Percentiles rank a stretch among this genome's conserved stretches.
Evolutionary conservation across 805 yeast genomes (phyloP).

Genomic region (Komagataella mondaviorum): DNA sequence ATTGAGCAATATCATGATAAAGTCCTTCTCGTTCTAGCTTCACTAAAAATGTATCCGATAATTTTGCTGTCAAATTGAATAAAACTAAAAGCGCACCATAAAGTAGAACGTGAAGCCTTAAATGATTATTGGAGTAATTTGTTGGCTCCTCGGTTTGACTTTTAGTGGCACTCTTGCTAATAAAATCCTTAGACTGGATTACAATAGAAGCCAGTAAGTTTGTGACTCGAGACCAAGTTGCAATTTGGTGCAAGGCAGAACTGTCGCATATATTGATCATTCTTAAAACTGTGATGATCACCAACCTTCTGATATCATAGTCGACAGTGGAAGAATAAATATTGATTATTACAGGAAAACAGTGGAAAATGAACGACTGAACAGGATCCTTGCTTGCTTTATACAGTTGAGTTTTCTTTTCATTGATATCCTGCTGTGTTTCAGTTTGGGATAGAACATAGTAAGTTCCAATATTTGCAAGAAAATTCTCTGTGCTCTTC

Average conservation of each 20-base stretch:
- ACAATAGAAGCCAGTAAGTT: slow-evolving; percentile 46
- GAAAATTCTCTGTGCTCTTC: neutral
- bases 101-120: slow-evolving; percentile 26
- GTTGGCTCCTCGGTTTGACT: slow-evolving; percentile 5
- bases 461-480: slow-evolving; percentile 15
- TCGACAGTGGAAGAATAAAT: slow-evolving; percentile 67
- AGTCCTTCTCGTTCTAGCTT: slow-evolving; percentile 64
- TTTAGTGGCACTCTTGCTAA: slow-evolving; percentile 7
- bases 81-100: slow-evolving; percentile 39
- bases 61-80: slow-evolving; percentile 25
- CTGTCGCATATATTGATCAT: slow-evolving; percentile 15
- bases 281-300: slow-evolving; percentile 39
- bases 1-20: slow-evolving; percentile 30
- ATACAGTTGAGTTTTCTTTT: slow-evolving; percentile 18
- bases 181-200: slow-evolving; percentile 31
- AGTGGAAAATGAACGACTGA: slow-evolving; percentile 23
- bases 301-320: slow-evolving; percentile 43
- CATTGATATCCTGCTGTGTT: slow-evolving; percentile 13
- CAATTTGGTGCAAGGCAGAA: slow-evolving; percentile 13
- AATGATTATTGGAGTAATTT: slow-evolving; percentile 6
- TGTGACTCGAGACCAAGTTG: slow-evolving; percentile 24
- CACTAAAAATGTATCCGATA: slow-evolving; percentile 27
- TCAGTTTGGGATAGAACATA: slow-evolving; percentile 14
- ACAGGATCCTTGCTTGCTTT: slow-evolving; percentile 6
- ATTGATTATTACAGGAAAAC: slow-evolving; percentile 42